Evolutionary conservation across 2,329 filamentous ascomycete species (phyloP), one percentile per base, ranked within the genome.

Genomic region (Aspergillus quadrilineatus): DNA sequence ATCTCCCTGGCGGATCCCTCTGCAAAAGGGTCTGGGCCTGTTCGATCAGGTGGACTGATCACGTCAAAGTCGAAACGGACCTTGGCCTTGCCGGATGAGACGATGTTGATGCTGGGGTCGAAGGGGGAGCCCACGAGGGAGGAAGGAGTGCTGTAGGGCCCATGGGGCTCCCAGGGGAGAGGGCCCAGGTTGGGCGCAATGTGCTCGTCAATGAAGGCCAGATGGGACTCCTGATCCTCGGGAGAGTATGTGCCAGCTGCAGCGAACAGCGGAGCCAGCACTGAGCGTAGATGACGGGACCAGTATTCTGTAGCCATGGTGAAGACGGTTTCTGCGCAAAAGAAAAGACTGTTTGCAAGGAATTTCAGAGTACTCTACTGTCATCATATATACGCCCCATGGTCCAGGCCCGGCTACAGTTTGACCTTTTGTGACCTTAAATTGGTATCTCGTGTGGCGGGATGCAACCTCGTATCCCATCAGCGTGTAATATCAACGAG

Each of bases 241-340:
- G 6, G 4, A 15, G 15, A 42, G 17, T 42, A 42, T 15, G n/a
- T 50, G 9, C 39, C 46, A 4, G 53, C 36, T 10, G 34, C 45
- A 3, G 22, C 15, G n/a, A 55, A n/a, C 37, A 55, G 32, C 2
- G 53, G 53, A 36, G 28, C 53, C 12, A 55, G 45, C 36, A 55
- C 46, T 12, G 53, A 55, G 12, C 53, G 37, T 8, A 55, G 29
- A 14, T 55, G 30, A 10, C 46, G 37, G 17, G 37, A 43, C 53
- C 53, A 55, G 39, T 55, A 55, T 43, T 41, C 37, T 15, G n/a
- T 37, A n/a, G 46, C 39, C 4, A 1, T 29, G 70, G 6, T 59
- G 69, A 45, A 22, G 22, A 22, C 22, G 3, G 22, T 22, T 22
- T 22, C 22, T 22, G 22, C 22, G 22, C 22, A 22, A 22, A 22